Base-by-base conservation (phyloP, 2,329 filamentous ascomycete genomes). In the Penicillium expansum region DNA sequence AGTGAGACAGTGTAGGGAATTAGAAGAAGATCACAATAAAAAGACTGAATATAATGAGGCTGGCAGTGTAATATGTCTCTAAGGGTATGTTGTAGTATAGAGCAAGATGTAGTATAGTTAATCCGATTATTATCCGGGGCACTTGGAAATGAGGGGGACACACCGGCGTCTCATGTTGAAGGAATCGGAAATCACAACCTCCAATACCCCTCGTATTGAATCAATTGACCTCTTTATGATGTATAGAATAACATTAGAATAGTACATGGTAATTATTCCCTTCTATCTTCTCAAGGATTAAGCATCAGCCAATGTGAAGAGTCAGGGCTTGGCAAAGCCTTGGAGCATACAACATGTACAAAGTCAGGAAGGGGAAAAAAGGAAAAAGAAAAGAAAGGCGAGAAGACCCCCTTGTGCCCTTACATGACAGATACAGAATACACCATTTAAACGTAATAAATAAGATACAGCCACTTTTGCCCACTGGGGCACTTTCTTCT, bases 151-250 rank as follows among this genome's bases (percentile, higher is more conserved):
- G 54, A 56, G 39, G 27, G 54, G 33, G 35, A 14, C n/a, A 51
- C 48, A 45, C 48, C 48, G 41, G 41, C 9, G 53, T 56, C 33
- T 52, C 48, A 52, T 60, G 58, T 44, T 57, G 50, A 60, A 49
- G 52, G 20, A 59, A 38, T 37, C 44, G 47, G 48, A 49, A 44
- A 33, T 48, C 35, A 18, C 14, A 38, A 22, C 22, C n/a, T 30
- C 24, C 16, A 20, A 41, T 20, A 30, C 7, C 5, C 8, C 24
- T 18, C 13, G 32, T n/a, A 35, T 16, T 14, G 39, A 41, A 42
- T 27, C 22, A 27, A 43, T 43, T 29, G 3, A n/a, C n/a, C 8
- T 27, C 16, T 43, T n/a, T 27, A n/a, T 13, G 3, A 42, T 29
- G 16, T 11, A 45, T 24, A 24, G 24, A 29, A 29, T 29, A 9